phyloP scores from a whole-genome alignment of 1,284 basidiomycete species.

The Cryptococcus sp. region DNA sequence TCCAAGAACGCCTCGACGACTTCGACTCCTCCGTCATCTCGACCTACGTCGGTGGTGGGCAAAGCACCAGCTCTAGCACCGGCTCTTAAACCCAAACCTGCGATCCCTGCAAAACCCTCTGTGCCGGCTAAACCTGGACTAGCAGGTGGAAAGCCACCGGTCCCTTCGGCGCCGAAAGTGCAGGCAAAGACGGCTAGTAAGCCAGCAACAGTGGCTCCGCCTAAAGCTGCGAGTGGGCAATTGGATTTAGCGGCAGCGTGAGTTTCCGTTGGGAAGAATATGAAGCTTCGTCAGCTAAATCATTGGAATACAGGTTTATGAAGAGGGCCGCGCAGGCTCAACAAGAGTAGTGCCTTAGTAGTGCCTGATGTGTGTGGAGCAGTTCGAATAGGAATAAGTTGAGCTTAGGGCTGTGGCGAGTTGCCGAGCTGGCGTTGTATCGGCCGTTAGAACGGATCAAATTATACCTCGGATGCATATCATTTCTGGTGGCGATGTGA shows the following conservation, averaged over 20 bases:
- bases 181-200: constrained; percentile 26
- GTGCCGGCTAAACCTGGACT: constrained; percentile 14
- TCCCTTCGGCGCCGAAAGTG: constrained; percentile 41
- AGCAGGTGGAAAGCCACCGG: constrained; percentile 34
- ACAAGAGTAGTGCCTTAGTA: constrained; percentile 12
- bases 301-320: constrained; percentile 17
- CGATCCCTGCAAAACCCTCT: constrained; percentile 54
- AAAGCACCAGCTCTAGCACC: constrained; percentile 49
- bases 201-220: constrained; percentile 49
- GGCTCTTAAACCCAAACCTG: constrained; percentile 55
- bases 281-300: neutral
- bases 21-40: constrained; percentile 59
- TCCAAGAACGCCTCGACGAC: constrained; percentile 54
- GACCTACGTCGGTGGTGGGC: constrained; percentile 55
- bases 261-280: constrained; percentile 15
- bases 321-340: constrained; percentile 28
- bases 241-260: constrained; percentile 72
- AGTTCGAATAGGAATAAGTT: neutral
- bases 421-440: neutral
- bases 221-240: constrained; percentile 62
- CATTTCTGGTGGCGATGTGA: too few species aligned
- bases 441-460: neutral
- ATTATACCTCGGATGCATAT: neutral
- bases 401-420: neutral
- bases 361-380: too few species aligned